Evolutionary conservation across 495 filamentous ascomycete species (phyloP), one percentile per base, ranked within the genome.

Genomic region (Xylaria venustula): DNA sequence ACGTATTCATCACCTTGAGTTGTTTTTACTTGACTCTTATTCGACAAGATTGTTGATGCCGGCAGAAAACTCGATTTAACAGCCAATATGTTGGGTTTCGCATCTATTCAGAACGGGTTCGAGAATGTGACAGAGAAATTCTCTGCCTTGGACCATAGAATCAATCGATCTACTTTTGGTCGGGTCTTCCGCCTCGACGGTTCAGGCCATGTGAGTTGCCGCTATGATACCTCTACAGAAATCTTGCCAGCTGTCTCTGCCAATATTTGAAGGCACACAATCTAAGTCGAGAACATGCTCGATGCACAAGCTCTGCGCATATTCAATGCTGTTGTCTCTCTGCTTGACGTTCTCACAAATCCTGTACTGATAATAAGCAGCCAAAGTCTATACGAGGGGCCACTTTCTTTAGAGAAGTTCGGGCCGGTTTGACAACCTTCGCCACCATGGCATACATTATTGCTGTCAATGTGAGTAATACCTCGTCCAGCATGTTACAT

Each of bases 401-500:
- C 20, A 83, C 76, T 64, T 91, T 93, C 75, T 85, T 88, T 60
- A 89, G 86, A 14, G 90, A 93, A 70, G 74, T 93, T 51, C 86
- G 89, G 22, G 90, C 89, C n/a, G 90, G 89, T 12, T 72, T 93
- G 32, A 90, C 90, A 34, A 93, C 90, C 26, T 92, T 93, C 72
- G 89, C 90, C 64, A 89, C 90, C 17, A 92, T 93, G 90, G 87
- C 90, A 42, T 93, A 90, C 72, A 89, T 90, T 60, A 87, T 90
- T 44, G 79, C 87, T 65, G 76, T 83, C 62, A 81, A 84, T 62
- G 80, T 79, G 52, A 66, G 71, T 54, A 22, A 25, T 22, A 32
- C 54, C 49, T 32, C 60, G 4, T 47, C n/a, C 32, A 34, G n/a
- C 17, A 5, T 48, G 11, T 1, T 52, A 17, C 45, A 46, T 70